Evolutionary conservation across 306 rosid species (phyloP).

Genomic region (Acacia confusa): DNA sequence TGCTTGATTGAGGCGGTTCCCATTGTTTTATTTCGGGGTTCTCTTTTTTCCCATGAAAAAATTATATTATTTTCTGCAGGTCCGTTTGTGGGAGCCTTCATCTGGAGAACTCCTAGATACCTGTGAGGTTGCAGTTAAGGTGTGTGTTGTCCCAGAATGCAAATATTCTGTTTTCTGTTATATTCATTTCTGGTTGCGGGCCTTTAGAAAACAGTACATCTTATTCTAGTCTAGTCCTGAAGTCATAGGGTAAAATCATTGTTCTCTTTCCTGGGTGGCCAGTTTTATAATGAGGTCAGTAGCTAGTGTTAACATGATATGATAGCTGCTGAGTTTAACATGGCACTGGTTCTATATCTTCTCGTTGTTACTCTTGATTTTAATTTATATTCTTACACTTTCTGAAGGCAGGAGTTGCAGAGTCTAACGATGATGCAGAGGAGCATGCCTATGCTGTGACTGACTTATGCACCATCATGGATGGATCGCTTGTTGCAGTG

Average conservation of each 20-base stretch:
- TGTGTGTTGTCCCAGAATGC: constrained; percentile 31
- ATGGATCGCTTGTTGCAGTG: constrained; percentile 74
- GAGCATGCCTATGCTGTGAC: constrained; percentile 65
- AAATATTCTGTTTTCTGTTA: not conserved
- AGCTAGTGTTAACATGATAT: not conserved
- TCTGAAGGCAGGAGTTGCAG: constrained; percentile 84
- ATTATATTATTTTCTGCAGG: constrained; percentile 49
- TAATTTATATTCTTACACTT: constrained; percentile 32
- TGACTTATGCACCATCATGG: constrained; percentile 58
- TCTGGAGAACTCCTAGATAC: constrained; percentile 80
- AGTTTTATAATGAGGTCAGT: not conserved
- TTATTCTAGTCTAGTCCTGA: constrained; percentile 12
- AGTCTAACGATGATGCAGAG: constrained; percentile 52
- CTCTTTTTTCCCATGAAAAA: constrained; percentile 3
- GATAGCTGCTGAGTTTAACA: constrained; percentile 5
- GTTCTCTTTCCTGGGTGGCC: not conserved
- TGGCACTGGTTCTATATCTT: not conserved
- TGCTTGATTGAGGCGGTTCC: constrained; percentile 13
- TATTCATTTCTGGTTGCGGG: not conserved
- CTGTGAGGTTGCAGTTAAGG: constrained; percentile 75
- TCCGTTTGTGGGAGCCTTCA: constrained; percentile 76
- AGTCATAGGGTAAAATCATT: not conserved
- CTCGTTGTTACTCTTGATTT: constrained; percentile 15
- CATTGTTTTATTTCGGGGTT: constrained; percentile 23
- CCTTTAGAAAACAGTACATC: not conserved